Evolutionary conservation across 768 basidiomycete genomes (phyloP).

Genomic region (Suillus placidus): DNA sequence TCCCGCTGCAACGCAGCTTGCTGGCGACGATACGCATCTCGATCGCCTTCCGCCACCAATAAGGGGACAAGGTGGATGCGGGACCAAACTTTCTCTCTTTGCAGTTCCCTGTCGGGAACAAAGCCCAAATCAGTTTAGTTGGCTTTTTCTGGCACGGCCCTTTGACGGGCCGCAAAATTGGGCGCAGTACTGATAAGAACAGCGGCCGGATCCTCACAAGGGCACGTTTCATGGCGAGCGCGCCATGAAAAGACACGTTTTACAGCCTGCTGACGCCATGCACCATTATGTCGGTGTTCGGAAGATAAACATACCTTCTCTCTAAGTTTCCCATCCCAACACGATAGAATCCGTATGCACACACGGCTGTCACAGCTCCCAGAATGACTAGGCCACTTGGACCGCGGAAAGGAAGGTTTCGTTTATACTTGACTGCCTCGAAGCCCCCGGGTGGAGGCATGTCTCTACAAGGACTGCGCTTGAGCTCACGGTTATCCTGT

Average conservation of each 20-base stretch:
- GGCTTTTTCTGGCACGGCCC: conserved; percentile 46
- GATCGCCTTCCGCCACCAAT: conserved; percentile 91
- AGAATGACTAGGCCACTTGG: conserved; percentile 86
- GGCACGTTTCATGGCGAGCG: conserved; percentile 76
- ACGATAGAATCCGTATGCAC: conserved; percentile 90
- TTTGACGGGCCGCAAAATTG: conserved; percentile 43
- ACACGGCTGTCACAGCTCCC: conserved; percentile 82
- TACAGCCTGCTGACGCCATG: conserved; percentile 58
- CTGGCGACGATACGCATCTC: conserved; percentile 81
- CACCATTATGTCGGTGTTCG: conserved; percentile 24
- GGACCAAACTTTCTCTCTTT: conserved; percentile 93
- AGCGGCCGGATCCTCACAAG: conserved; percentile 45
- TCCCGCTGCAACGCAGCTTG: conserved; percentile 80
- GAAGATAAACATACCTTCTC: conserved; percentile 69
- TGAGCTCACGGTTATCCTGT: conserved; percentile 14
- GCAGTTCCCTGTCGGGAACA: conserved; percentile 74
- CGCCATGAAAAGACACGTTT: conserved; percentile 61
- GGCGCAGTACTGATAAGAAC: conserved; percentile 46
- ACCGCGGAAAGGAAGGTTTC: conserved; percentile 89
- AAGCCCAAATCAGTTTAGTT: conserved; percentile 46
- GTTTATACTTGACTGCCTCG: conserved; percentile 91
- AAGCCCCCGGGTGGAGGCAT: conserved; percentile 96
- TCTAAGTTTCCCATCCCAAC: conserved; percentile 90
- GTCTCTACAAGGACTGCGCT: conserved; percentile 58
- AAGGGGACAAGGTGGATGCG: conserved; percentile 93